phyloP scores from a whole-genome alignment of 2,329 filamentous ascomycete species.

The Ophiosphaerella herpotricha region DNA sequence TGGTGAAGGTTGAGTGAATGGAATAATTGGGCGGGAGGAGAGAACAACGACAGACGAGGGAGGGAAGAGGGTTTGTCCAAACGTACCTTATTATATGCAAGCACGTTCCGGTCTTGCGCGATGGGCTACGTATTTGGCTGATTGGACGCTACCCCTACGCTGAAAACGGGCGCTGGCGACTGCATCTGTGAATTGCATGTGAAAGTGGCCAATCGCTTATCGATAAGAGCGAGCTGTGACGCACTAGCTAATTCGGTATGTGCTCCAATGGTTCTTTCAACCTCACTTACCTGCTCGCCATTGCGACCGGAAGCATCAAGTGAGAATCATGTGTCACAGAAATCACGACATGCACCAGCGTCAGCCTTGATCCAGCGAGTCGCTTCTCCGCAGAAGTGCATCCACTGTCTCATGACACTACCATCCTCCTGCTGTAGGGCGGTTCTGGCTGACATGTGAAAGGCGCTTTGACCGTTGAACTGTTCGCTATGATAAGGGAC shows the following conservation, averaged over 20 bases:
- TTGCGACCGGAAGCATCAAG: background rate
- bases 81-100: constrained; percentile 32
- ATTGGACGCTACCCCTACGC: constrained; percentile 15
- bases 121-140: constrained; percentile 23
- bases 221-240: constrained; percentile 19
- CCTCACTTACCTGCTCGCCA: background rate
- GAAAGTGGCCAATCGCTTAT: constrained; percentile 25
- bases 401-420: constrained; percentile 18
- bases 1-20: constrained; percentile 1
- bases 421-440: constrained; percentile 17
- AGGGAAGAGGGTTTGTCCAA: constrained; percentile 8
- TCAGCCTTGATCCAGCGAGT: background rate
- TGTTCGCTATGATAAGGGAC: constrained; percentile 14
- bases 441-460: constrained; percentile 30
- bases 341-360: background rate
- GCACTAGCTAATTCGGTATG: background rate
- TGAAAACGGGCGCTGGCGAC: constrained; percentile 27
- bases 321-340: no score
- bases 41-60: constrained; percentile 13
- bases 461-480: constrained; percentile 24
- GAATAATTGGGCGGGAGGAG: constrained; percentile 1
- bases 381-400: background rate
- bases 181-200: constrained; percentile 27
- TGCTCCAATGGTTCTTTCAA: background rate
- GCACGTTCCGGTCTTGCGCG: constrained; percentile 14